Evolutionary conservation across 768 basidiomycete genomes (phyloP), one percentile per base, ranked within the genome.

Genomic region (Mycena amicta): DNA sequence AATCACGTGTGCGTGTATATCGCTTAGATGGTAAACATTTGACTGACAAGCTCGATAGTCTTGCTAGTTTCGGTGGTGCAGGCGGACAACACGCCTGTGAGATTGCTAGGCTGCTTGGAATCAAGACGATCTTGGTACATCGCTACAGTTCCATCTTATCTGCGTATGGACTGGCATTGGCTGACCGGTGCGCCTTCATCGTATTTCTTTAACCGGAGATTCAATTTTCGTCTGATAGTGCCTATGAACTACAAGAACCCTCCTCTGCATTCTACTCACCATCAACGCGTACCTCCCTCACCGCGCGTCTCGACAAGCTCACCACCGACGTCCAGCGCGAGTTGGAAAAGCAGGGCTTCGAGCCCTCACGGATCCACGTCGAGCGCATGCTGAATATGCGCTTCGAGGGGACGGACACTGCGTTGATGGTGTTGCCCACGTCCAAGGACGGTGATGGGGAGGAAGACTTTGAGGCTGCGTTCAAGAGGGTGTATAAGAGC

Each of bases 51-150:
- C 15, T n/a, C 13, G 20, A 26, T 62, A 93, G 92, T 39, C 73
- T 93, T 25, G 90, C 92, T 5, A 90, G 88, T 63, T 95, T 95
- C 62, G 93, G 93, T 4, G 93, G 94, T 26, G 91, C 92, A 11
- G 92, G 93, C 4, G 93, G 93, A 2, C 94, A 95, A 65, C 93
- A 95, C 61, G 95, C 93, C 12, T 94, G 92, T 78, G 94, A 95
- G 69, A 95, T 96, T 50, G 95, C 94, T 0, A 79, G 81, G 23
- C 78, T 92, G 5, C 79, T 98, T 3, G 93, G 93, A 4, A 96
- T 97, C 66, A 88, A 86, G 68, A 92, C 87, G 5, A 88, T 96
- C 63, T 74, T 96, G 41, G 89, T 97, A 50, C 94, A 95, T 70
- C 85, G 90, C 23, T 93, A 95, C 71, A 95, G 92, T 53, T 96